phyloP scores from a whole-genome alignment of 495 filamentous ascomycete genomes.

The Penicillium argentinense region DNA sequence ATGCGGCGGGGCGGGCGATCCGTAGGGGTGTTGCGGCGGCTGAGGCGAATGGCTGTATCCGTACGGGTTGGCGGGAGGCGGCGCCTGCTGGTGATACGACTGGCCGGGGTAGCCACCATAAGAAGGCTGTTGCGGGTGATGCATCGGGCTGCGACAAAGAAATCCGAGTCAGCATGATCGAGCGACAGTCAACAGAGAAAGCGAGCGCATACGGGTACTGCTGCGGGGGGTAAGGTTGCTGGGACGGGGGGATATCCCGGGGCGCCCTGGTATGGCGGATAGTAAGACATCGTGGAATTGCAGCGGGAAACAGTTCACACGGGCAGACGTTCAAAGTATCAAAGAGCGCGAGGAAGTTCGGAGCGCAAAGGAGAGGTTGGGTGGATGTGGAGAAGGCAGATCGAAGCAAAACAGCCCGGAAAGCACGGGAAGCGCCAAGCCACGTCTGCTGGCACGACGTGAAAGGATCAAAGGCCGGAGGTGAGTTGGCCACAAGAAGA shows the following conservation, averaged over 20 bases:
- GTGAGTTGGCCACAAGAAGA: no score
- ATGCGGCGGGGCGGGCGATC: constrained; percentile 41
- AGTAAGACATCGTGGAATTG: constrained; percentile 47
- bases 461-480: constrained; percentile 5
- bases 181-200: constrained; percentile 16
- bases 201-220: constrained; percentile 39
- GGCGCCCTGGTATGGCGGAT: constrained; percentile 46
- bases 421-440: constrained; percentile 21
- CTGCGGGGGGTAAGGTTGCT: constrained; percentile 34
- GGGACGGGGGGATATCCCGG: constrained; percentile 53
- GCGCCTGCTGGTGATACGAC: constrained; percentile 43
- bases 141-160: constrained; percentile 28
- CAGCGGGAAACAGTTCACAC: constrained; percentile 1
- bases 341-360: constrained; percentile 5
- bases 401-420: constrained; percentile 24
- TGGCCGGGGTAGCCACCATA: constrained; percentile 52
- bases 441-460: background rate
- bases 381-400: constrained; percentile 24
- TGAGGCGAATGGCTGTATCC: constrained; percentile 46
- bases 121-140: constrained; percentile 35
- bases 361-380: background rate
- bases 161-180: constrained; percentile 6
- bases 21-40: constrained; percentile 39
- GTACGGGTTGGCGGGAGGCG: constrained; percentile 43
- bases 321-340: background rate